These are phyloP conservation scores for Berberis thunbergii DNA, from an alignment of 164 flowering plant species.

Conservation along the genomic window DNA sequence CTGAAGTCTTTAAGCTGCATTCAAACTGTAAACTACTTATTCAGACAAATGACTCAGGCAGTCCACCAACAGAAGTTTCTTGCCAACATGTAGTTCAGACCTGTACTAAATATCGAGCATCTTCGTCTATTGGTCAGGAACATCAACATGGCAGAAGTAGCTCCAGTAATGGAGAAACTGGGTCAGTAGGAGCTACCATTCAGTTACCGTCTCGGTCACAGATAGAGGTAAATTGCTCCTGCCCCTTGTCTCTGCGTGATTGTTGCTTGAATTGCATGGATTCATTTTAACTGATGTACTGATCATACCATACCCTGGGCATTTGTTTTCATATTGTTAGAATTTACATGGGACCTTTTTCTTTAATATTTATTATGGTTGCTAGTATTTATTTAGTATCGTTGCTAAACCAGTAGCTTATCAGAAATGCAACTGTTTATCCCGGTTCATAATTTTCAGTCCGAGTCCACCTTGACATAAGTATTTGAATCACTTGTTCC, in stretches of 20 bases:
- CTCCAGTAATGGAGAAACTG: slow-evolving; percentile 17
- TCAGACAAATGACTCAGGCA: slow-evolving; percentile 54
- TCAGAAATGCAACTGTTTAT: too few relatives aligned
- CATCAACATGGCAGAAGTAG: slow-evolving; percentile 13
- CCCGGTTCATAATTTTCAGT: too few relatives aligned
- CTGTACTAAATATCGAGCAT: slow-evolving; percentile 22
- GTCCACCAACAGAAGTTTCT: slow-evolving; percentile 46
- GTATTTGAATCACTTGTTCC: too few relatives aligned
- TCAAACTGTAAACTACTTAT: slow-evolving; percentile 38
- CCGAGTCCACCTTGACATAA: too few relatives aligned
- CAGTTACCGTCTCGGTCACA: slow-evolving; percentile 8
- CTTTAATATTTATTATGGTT: not conserved
- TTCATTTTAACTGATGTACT: not conserved
- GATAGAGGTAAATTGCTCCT: slow-evolving; percentile 24
- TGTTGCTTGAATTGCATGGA: slow-evolving; percentile 1
- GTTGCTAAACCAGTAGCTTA: not conserved
- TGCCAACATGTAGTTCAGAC: slow-evolving; percentile 38
- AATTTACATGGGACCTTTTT: too few relatives aligned
- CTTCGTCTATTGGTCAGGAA: slow-evolving; percentile 18
- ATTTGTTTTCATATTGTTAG: not conserved
- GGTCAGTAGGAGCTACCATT: slow-evolving; percentile 17
- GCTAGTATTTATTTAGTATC: not conserved
- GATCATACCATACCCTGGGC: not conserved
- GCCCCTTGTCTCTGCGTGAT: not conserved
- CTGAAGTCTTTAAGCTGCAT: slow-evolving; percentile 16